Evolutionary conservation across 768 basidiomycete species (phyloP), one percentile per base, ranked within the genome.

Genomic region (Mycena crocata): DNA sequence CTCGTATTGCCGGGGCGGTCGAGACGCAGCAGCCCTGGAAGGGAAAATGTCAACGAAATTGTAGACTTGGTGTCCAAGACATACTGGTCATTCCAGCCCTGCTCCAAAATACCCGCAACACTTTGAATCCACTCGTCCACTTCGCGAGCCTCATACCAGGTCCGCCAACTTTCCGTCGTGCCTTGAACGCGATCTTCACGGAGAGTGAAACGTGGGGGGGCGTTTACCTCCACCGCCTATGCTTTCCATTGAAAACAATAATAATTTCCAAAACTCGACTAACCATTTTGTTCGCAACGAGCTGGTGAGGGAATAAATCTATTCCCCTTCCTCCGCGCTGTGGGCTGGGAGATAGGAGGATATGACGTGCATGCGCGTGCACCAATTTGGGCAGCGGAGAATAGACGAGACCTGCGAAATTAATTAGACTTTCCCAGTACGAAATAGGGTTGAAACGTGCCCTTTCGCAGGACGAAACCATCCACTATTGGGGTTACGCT

Each of bases 401-500:
- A 72, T 88, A 88, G 24, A 86, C 80, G 26, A 98, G 90, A 48
- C 96, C 97, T 98, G 23, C 42, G 31, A 39, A 46, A 54, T 62
- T 46, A 50, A 24, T 40, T 21, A 42, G 30, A 30, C 13, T 34
- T 52, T 44, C 28, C 12, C 26, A 21, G n/a, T 7, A 1, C 14
- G 28, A 48, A 9, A 14, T 2, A 0, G 14, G 45, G 17, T 31
- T 28, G 26, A 21, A 52, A 50, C 49, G 48, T 48, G 91, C 97
- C 97, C 87, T 97, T 98, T 73, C 96, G 86, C 46, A 99, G 88
- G 45, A 99, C 98, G 73, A 98, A 99, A 5, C 98, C 98, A 71
- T 99, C 98, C 5, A 96, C 95, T 23, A 99, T 93, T 7, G 98
- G 98, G 1, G 95, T 95, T 17, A 97, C 94, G 72, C 94, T 97